Evolutionary conservation across 164 flowering plant genomes (phyloP).

Genomic region (Liriodendron chinense): DNA sequence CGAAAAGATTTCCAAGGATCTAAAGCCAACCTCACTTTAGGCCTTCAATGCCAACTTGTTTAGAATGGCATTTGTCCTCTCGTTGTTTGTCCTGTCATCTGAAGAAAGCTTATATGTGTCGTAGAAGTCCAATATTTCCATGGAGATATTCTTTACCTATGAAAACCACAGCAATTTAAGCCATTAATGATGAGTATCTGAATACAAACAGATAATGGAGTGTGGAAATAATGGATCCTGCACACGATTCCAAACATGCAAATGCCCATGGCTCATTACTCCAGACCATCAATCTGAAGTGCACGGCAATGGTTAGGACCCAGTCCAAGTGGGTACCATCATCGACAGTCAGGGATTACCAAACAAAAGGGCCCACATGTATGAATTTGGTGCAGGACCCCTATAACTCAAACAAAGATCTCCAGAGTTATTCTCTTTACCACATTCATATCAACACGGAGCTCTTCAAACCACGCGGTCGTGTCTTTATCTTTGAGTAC

Average conservation of each 20-base stretch:
- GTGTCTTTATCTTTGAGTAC: constrained; percentile 83
- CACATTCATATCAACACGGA: constrained; percentile 96
- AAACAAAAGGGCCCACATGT: background rate
- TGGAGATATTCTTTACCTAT: constrained; percentile 91
- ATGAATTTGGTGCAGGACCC: background rate
- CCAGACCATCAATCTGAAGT: background rate
- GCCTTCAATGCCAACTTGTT: constrained; percentile 55
- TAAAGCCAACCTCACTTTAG: constrained; percentile 8
- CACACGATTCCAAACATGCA: background rate
- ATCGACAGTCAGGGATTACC: background rate
- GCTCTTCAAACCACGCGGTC: constrained; percentile 97
- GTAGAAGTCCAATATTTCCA: constrained; percentile 92
- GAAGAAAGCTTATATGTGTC: constrained; percentile 50
- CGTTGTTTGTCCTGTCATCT: constrained; percentile 61
- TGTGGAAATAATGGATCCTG: background rate
- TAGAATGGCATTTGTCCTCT: constrained; percentile 54
- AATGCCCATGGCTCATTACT: background rate
- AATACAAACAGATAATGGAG: background rate
- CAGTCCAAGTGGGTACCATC: constrained; percentile 1
- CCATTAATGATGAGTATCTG: background rate
- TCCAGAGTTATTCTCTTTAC: constrained; percentile 33
- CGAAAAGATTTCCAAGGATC: background rate
- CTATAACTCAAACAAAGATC: background rate
- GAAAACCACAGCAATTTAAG: background rate
- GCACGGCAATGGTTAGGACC: background rate